Conservation (phyloP, 23 red algal genomes). For the Cyanidium caldarium region DNA sequence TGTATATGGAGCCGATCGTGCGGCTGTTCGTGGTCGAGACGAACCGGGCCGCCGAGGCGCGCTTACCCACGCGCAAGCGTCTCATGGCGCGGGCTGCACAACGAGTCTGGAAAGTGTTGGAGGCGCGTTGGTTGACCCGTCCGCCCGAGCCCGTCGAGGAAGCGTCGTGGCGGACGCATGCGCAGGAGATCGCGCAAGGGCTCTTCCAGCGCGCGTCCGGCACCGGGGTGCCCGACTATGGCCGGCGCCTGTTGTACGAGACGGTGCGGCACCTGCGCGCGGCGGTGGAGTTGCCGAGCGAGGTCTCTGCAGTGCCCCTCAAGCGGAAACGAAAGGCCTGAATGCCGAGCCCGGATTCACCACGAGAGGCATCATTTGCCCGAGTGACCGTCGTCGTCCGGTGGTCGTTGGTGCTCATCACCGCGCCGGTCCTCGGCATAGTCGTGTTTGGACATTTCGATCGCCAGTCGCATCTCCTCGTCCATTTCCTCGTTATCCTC, state of each 20-base stretch:
- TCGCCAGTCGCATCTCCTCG: conserved; percentile 44
- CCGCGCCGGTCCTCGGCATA: too few relatives aligned
- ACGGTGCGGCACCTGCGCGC: neutral
- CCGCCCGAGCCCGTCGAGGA: neutral
- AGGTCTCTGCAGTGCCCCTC: too few relatives aligned
- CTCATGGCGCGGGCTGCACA: neutral
- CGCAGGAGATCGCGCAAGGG: neutral
- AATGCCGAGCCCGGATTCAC: too few relatives aligned
- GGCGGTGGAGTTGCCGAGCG: neutral
- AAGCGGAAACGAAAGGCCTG: too few relatives aligned
- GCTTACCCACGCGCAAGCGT: neutral
- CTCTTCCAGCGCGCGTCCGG: neutral
- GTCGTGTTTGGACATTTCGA: conserved; percentile 50
- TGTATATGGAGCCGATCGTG: neutral
- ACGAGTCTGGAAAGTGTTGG: neutral
- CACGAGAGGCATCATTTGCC: too few relatives aligned
- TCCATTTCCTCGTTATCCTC: conserved; percentile 50
- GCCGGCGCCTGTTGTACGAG: neutral
- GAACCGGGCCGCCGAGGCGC: neutral
- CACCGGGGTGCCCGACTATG: neutral
- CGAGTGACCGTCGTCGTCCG: too few relatives aligned
- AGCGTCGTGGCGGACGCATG: neutral
- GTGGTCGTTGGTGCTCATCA: too few relatives aligned
- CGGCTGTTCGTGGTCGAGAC: neutral
- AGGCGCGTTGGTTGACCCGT: too few relatives aligned